Evolutionary conservation across 1,284 basidiomycete genomes (phyloP).

Genomic region (Pterulicium gracile): DNA sequence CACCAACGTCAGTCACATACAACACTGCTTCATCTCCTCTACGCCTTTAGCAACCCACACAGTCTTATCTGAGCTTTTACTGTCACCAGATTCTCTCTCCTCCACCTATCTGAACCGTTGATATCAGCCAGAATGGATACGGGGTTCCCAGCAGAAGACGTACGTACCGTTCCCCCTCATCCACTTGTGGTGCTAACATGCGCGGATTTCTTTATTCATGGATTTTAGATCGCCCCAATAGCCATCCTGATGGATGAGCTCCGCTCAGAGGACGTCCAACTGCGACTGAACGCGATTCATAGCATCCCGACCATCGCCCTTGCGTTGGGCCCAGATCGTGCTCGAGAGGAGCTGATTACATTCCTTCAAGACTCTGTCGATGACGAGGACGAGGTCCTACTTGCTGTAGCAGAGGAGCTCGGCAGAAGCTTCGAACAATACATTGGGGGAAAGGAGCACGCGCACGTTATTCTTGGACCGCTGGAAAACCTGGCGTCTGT

Average conservation of each 20-base stretch:
- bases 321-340: conserved; percentile 91
- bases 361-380: conserved; percentile 98
- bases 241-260: conserved; percentile 92
- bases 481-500: conserved; percentile 95
- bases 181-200: not conserved
- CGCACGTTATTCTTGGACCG: conserved; percentile 85
- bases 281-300: conserved; percentile 95
- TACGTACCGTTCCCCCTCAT: conserved; percentile 20
- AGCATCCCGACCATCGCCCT: conserved; percentile 98
- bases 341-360: conserved; percentile 92
- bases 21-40: not conserved
- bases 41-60: not conserved
- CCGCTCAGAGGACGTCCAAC: conserved; percentile 88
- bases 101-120: no score
- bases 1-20: not conserved
- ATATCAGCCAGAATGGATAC: no score
- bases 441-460: conserved; percentile 84
- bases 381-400: conserved; percentile 97
- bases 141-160: conserved; percentile 47
- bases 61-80: no score
- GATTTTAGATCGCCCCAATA: conserved; percentile 64
- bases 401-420: conserved; percentile 94
- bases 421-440: conserved; percentile 91
- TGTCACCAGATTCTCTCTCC: no score
- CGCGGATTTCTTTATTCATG: not conserved